phyloP scores from a whole-genome alignment of 768 basidiomycete genomes.

The Leccinum sublutescens region DNA sequence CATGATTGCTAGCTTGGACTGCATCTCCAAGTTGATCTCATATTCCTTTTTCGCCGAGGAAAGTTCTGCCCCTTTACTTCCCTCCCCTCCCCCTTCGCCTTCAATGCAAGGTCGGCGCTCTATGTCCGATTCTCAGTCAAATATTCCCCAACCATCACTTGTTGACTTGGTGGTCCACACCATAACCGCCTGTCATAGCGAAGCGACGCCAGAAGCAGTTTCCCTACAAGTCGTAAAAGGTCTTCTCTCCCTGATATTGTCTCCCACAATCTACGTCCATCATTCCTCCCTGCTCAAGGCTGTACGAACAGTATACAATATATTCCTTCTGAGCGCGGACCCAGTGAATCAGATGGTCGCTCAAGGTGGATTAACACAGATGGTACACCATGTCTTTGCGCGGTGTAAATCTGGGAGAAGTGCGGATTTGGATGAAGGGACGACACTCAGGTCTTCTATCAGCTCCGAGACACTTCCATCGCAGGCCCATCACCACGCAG shows the following conservation, averaged over 20 bases:
- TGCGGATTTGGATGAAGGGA: constrained; percentile 17
- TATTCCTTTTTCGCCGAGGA: constrained; percentile 93
- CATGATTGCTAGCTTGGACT: constrained; percentile 95
- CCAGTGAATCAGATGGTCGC: constrained; percentile 97
- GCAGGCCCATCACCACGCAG: constrained; percentile 3
- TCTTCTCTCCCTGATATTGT: constrained; percentile 84
- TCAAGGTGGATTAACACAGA: constrained; percentile 95
- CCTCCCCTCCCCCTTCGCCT: constrained; percentile 81
- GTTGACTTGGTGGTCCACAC: constrained; percentile 95
- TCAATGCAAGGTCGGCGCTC: constrained; percentile 41
- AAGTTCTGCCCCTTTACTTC: constrained; percentile 41
- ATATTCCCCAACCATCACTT: constrained; percentile 64
- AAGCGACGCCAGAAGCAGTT: constrained; percentile 84
- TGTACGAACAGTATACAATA: constrained; percentile 96
- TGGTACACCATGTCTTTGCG: constrained; percentile 95
- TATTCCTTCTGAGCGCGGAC: constrained; percentile 89
- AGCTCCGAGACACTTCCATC: constrained; percentile 23
- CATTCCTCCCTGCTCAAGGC: constrained; percentile 95
- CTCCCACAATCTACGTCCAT: constrained; percentile 83
- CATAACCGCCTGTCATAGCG: constrained; percentile 88
- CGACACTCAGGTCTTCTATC: constrained; percentile 18
- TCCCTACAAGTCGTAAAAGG: constrained; percentile 97
- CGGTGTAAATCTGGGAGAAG: constrained; percentile 54
- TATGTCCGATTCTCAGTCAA: constrained; percentile 45
- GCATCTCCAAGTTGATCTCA: constrained; percentile 95